These are phyloP conservation scores for Globisporangium splendens DNA, from an alignment of 352 stramenopile genomes.

Conservation along the genomic window DNA sequence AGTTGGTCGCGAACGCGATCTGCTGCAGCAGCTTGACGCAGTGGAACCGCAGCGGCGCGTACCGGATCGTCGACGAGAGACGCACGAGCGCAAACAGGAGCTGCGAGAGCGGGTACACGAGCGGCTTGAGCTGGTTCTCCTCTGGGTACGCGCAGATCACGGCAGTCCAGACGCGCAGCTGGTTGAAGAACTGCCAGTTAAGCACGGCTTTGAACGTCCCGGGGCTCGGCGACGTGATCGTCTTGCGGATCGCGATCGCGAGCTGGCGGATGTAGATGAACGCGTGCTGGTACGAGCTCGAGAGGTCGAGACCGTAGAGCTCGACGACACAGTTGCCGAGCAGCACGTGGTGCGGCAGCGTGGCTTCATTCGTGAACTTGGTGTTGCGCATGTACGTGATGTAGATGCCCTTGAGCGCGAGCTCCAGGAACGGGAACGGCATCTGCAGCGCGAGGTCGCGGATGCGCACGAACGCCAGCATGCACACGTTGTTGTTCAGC, in stretches of 20 bases:
- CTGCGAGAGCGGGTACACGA: constrained; percentile 96
- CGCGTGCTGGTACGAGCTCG: constrained; percentile 97
- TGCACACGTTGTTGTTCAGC: constrained; percentile 73
- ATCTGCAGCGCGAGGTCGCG: constrained; percentile 93
- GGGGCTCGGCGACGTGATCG: constrained; percentile 91
- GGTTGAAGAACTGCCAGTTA: constrained; percentile 99
- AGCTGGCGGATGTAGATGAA: constrained; percentile 99
- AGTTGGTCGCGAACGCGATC: constrained; percentile 91
- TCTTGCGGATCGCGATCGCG: constrained; percentile 96
- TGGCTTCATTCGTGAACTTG: constrained; percentile 92
- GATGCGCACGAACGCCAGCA: constrained; percentile 95
- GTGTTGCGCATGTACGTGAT: constrained; percentile 95
- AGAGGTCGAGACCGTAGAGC: constrained; percentile 95
- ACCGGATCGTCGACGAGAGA: constrained; percentile 74
- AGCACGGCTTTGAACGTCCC: constrained; percentile 89
- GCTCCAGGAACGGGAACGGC: constrained; percentile 96
- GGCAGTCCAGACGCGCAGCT: constrained; percentile 95
- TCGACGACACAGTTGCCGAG: constrained; percentile 99
- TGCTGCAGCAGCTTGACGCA: constrained; percentile 96
- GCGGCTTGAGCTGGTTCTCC: constrained; percentile 83
- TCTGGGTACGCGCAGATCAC: constrained; percentile 90
- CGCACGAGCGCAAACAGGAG: constrained; percentile 72
- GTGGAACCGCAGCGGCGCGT: constrained; percentile 94
- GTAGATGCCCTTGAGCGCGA: constrained; percentile 95
- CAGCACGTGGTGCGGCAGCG: constrained; percentile 80